A percentile compares a stretch with the other conserved stretches of the same genome.
Evolutionary conservation across 306 rosid species (phyloP).

Genomic region (Sindora glabra): DNA sequence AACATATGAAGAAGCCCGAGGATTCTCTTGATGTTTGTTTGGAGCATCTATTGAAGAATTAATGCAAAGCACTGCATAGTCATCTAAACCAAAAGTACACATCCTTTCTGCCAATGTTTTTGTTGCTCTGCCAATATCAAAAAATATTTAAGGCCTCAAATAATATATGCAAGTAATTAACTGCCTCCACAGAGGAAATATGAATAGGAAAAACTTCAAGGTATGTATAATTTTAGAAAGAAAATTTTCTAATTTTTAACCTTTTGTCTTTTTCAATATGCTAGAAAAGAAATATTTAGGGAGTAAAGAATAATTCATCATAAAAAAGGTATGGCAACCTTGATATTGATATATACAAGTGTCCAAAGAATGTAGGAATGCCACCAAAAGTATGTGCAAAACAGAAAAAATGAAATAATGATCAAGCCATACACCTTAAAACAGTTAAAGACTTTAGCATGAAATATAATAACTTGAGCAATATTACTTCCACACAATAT

Average conservation of each 20-base stretch:
- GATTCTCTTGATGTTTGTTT: slow-evolving; percentile 62
- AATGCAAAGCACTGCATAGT: slow-evolving; percentile 65
- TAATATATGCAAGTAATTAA: slow-evolving; percentile 9
- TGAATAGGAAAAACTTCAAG: background rate
- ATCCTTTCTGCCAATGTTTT: slow-evolving; percentile 73
- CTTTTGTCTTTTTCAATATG: too few relatives aligned
- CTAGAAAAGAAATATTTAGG: too few relatives aligned
- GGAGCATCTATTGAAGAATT: slow-evolving; percentile 63
- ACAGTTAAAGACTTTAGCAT: too few relatives aligned
- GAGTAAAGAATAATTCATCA: too few relatives aligned
- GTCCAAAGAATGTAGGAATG: too few relatives aligned
- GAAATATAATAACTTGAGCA: too few relatives aligned
- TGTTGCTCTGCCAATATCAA: slow-evolving; percentile 50
- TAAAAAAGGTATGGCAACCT: too few relatives aligned
- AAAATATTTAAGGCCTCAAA: slow-evolving; percentile 15
- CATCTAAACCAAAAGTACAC: slow-evolving; percentile 69
- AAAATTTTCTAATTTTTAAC: background rate
- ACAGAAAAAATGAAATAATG: too few relatives aligned
- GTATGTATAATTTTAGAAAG: slow-evolving; percentile 1
- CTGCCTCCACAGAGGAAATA: background rate
- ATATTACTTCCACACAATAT: too few relatives aligned
- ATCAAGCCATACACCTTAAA: too few relatives aligned
- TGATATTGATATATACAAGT: too few relatives aligned
- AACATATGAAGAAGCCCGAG: slow-evolving; percentile 75
- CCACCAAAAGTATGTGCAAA: too few relatives aligned